Percentiles rank a stretch among this genome's conserved stretches.
Evolutionary conservation across 805 yeast species (phyloP).

Genomic region (Lachancea nothofagi): DNA sequence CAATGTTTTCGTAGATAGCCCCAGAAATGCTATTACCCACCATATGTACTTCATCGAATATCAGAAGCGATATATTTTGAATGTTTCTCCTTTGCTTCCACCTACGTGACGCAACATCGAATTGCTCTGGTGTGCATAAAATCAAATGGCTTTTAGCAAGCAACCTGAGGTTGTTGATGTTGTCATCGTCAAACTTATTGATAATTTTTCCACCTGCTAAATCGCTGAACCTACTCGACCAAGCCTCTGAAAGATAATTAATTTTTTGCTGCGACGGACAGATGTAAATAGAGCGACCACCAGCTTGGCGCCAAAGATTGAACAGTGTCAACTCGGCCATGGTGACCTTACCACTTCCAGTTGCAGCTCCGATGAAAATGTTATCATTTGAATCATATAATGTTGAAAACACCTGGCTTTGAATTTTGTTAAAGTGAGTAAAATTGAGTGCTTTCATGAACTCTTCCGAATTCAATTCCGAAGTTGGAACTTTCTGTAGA

Average conservation of each 20-base stretch:
- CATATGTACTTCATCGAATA: conserved; percentile 69
- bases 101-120: conserved; percentile 65
- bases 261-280: conserved; percentile 55
- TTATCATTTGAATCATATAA: conserved; percentile 55
- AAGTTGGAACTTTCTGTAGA: conserved; percentile 41
- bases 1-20: conserved; percentile 57
- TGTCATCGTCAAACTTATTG: conserved; percentile 48
- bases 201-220: conserved; percentile 56
- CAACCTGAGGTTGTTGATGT: conserved; percentile 46
- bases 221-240: conserved; percentile 47
- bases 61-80: conserved; percentile 58
- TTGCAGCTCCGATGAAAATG: conserved; percentile 62
- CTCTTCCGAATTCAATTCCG: conserved; percentile 45
- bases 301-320: conserved; percentile 63
- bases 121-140: conserved; percentile 73
- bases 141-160: conserved; percentile 60
- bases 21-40: conserved; percentile 58
- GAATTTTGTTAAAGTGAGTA: conserved; percentile 59
- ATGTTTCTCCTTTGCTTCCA: conserved; percentile 78
- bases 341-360: conserved; percentile 70
- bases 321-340: conserved; percentile 70
- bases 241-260: conserved; percentile 40
- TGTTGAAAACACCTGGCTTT: conserved; percentile 62
- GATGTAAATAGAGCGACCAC: conserved; percentile 70
- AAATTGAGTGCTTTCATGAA: conserved; percentile 44